Conservation (phyloP, 2,329 filamentous ascomycete species). For the Hymenoscyphus scutula region DNA sequence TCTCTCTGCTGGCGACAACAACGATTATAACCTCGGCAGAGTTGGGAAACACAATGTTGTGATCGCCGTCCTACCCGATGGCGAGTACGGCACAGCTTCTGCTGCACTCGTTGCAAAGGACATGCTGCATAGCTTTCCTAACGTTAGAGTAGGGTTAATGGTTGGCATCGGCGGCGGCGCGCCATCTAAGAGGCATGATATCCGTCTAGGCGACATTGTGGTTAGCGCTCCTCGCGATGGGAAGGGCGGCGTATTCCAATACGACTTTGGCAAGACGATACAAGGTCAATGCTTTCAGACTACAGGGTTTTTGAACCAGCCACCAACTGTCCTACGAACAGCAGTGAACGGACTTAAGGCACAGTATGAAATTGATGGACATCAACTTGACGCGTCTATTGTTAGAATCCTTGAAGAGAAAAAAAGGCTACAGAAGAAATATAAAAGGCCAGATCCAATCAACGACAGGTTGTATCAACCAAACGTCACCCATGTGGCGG, state of each 20-base stretch:
- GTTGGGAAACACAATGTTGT: constrained; percentile 23
- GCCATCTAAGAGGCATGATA: constrained; percentile 22
- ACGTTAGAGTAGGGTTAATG: constrained; percentile 17
- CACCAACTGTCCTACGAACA: constrained; percentile 26
- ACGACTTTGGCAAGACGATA: constrained; percentile 22
- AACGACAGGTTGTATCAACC: constrained; percentile 35
- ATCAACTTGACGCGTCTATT: constrained; percentile 25
- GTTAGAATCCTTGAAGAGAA: constrained; percentile 28
- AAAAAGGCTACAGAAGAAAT: constrained; percentile 31
- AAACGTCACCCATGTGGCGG: constrained; percentile 15
- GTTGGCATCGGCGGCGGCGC: constrained; percentile 19
- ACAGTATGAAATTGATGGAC: constrained; percentile 22
- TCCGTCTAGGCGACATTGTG: constrained; percentile 34
- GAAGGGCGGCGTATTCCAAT: constrained; percentile 22
- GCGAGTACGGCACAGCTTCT: constrained; percentile 15
- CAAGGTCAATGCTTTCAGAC: constrained; percentile 22
- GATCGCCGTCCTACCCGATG: constrained; percentile 18
- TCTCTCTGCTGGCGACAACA: constrained; percentile 12
- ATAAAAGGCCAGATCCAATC: constrained; percentile 26
- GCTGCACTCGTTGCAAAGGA: constrained; percentile 19
- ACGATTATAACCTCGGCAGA: constrained; percentile 20
- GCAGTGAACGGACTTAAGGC: constrained; percentile 29
- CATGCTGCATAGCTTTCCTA: constrained; percentile 20
- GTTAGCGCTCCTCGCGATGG: constrained; percentile 16
- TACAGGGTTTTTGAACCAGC: constrained; percentile 25